Evolutionary conservation across 176 grass and related monocot genomes (phyloP).

Genomic region (Musa schizocarpa): DNA sequence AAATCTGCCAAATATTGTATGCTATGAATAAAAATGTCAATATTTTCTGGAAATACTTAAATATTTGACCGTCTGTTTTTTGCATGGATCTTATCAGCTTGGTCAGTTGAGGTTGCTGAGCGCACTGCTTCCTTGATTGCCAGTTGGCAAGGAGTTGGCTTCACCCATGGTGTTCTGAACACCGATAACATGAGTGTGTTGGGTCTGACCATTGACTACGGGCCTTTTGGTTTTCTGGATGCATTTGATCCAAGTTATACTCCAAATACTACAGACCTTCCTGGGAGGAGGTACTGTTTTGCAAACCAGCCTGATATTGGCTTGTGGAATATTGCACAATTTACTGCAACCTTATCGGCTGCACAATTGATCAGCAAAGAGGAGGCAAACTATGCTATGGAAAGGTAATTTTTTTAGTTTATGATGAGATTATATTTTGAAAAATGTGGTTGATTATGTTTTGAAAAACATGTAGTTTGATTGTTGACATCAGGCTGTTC

Average conservation of each 20-base stretch:
- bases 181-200: constrained; percentile 99
- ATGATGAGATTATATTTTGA: neutral
- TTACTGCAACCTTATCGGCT: constrained; percentile 57
- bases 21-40: neutral
- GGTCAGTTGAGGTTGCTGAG: constrained; percentile 96
- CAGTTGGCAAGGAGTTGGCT: constrained; percentile 95
- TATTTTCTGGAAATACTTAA: constrained; percentile 7
- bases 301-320: constrained; percentile 97
- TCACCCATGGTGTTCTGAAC: constrained; percentile 97
- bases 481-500: neutral
- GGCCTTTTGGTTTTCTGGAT: constrained; percentile 95
- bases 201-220: constrained; percentile 90
- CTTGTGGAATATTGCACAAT: constrained; percentile 94
- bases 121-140: constrained; percentile 82
- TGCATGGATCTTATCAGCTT: constrained; percentile 38
- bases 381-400: constrained; percentile 90
- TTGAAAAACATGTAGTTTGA: neutral
- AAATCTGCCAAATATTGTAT: neutral
- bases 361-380: constrained; percentile 78
- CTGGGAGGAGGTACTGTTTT: constrained; percentile 87
- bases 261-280: constrained; percentile 92
- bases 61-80: neutral
- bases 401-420: constrained; percentile 40
- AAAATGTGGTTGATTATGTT: neutral
- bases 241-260: constrained; percentile 89